phyloP scores from a whole-genome alignment of 2,329 filamentous ascomycete genomes.

The Hypoxylon sp. region DNA sequence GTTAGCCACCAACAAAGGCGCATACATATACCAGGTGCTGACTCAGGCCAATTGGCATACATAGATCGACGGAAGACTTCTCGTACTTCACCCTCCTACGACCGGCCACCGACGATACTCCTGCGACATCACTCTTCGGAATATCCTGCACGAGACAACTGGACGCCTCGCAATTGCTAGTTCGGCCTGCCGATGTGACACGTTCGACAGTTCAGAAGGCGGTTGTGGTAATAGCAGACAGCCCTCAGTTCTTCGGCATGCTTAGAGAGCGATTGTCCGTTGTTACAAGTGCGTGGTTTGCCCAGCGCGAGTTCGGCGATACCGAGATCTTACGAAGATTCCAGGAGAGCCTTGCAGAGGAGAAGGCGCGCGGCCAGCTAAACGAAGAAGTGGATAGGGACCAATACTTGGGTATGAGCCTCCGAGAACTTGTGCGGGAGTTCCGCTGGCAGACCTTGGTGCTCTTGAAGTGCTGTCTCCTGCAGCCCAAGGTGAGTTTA shows the following conservation, averaged over 20 bases:
- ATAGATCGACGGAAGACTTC: slow-evolving; percentile 89
- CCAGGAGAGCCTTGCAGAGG: slow-evolving; percentile 83
- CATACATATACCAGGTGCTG: slow-evolving; percentile 8
- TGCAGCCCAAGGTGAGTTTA: slow-evolving; percentile 97
- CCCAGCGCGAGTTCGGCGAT: slow-evolving; percentile 90
- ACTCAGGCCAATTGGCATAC: slow-evolving; percentile 22
- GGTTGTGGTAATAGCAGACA: slow-evolving; percentile 93
- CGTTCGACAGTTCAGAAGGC: slow-evolving; percentile 97
- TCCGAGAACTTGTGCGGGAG: slow-evolving; percentile 90
- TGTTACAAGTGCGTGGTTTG: slow-evolving; percentile 96
- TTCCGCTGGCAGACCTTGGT: slow-evolving; percentile 96
- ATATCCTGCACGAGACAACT: slow-evolving; percentile 95
- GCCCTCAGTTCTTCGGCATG: slow-evolving; percentile 88
- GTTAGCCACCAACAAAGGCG: slow-evolving; percentile 46
- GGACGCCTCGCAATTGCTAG: slow-evolving; percentile 78
- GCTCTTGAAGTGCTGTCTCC: slow-evolving; percentile 88
- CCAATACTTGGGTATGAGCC: slow-evolving; percentile 86
- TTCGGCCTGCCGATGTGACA: slow-evolving; percentile 89
- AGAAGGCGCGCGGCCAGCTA: slow-evolving; percentile 64
- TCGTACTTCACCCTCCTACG: slow-evolving; percentile 94
- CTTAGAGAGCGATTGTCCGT: slow-evolving; percentile 88
- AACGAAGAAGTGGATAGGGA: slow-evolving; percentile 78
- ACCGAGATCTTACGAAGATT: slow-evolving; percentile 89
- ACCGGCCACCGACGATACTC: slow-evolving; percentile 60
- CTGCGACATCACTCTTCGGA: slow-evolving; percentile 87